These are phyloP conservation scores for Hypoxylon perforatum DNA, from an alignment of 495 filamentous ascomycete species.

Conservation along the genomic window DNA sequence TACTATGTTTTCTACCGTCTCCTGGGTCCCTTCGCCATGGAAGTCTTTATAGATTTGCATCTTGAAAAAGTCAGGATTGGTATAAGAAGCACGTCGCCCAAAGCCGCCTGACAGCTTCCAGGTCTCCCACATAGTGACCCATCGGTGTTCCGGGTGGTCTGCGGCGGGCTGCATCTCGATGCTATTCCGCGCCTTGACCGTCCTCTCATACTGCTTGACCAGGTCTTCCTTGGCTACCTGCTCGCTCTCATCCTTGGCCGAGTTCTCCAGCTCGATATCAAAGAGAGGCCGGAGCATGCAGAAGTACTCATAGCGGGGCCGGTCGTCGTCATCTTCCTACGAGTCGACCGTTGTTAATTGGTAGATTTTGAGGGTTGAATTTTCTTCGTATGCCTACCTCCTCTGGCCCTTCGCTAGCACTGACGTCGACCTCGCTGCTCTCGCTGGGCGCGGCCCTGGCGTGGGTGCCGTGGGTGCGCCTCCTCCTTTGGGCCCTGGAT, in stretches of 20 bases:
- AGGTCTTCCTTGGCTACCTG: constrained; percentile 30
- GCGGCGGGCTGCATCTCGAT: constrained; percentile 34
- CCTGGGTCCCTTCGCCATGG: constrained; percentile 34
- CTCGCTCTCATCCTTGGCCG: constrained; percentile 27
- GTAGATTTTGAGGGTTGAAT: background rate
- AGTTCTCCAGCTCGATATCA: constrained; percentile 36
- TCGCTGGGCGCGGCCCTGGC: constrained; percentile 7
- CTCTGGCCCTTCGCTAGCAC: constrained; percentile 21
- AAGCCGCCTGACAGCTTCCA: constrained; percentile 35
- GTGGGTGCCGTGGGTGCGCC: constrained; percentile 3
- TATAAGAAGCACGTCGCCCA: constrained; percentile 34
- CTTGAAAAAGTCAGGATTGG: constrained; percentile 36
- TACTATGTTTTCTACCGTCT: constrained; percentile 39
- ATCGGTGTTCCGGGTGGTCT: constrained; percentile 32
- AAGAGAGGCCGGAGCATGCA: constrained; percentile 39
- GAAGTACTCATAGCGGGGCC: constrained; percentile 25
- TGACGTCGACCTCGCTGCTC: constrained; percentile 5
- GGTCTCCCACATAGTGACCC: constrained; percentile 37
- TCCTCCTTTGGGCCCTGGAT: background rate
- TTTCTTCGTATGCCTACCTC: constrained; percentile 24
- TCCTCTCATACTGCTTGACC: constrained; percentile 24
- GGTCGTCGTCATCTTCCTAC: constrained; percentile 17
- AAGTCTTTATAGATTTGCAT: constrained; percentile 31
- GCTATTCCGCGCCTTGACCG: constrained; percentile 23
- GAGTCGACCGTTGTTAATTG: constrained; percentile 2